phyloP scores from a whole-genome alignment of 441 rosid genomes.

The Adansonia rubrostipa region DNA sequence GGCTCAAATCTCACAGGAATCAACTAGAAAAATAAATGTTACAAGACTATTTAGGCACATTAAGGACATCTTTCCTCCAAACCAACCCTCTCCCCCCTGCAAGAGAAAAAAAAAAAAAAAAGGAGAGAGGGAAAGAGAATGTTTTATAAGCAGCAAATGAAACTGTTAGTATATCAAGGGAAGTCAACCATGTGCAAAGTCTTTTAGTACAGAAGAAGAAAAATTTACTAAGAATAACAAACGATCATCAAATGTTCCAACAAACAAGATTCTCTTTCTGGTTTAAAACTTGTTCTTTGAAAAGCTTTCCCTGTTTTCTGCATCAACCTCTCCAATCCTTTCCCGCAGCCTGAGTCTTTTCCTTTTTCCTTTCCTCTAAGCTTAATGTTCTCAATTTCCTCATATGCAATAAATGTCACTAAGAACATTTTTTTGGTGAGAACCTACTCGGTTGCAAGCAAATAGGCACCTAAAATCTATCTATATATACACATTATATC shows the following conservation, averaged over 20 bases:
- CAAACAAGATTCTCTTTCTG: neutral
- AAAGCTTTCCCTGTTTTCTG: neutral
- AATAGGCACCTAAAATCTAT: neutral
- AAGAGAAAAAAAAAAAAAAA: neutral
- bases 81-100: neutral
- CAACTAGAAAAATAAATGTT: neutral
- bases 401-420: neutral
- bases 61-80: neutral
- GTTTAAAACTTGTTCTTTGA: neutral
- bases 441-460: neutral
- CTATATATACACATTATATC: neutral
- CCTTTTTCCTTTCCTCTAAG: neutral
- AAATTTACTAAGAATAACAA: neutral
- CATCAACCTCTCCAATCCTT: neutral
- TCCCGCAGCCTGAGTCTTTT: neutral
- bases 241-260: neutral
- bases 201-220: neutral
- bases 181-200: neutral
- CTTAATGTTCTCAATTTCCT: neutral
- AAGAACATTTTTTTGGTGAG: neutral
- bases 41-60: neutral
- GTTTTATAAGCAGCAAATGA: neutral
- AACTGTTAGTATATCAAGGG: neutral
- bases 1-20: neutral
- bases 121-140: no score